These are phyloP conservation scores for Rauvolfia tetraphylla DNA, from an alignment of 257 asterid species.

Conservation along the genomic window DNA sequence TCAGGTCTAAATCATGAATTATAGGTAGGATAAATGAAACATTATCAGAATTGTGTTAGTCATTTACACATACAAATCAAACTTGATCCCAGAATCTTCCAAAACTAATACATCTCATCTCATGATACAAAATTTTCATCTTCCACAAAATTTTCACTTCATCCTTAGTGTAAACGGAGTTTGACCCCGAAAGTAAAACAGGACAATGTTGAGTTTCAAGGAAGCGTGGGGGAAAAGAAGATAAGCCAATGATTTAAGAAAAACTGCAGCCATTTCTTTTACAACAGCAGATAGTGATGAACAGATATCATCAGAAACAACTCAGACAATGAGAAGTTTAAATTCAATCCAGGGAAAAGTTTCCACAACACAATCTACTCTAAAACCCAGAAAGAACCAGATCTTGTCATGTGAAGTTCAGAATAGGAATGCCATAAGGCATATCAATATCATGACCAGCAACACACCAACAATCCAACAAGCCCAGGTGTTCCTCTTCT, in stretches of 20 bases:
- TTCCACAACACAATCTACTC: not conserved
- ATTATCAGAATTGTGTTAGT: not conserved
- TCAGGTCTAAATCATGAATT: not conserved
- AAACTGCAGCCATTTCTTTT: not conserved
- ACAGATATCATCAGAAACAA: not conserved
- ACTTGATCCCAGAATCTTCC: not conserved
- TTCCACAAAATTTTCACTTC: not conserved
- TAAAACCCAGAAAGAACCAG: not conserved
- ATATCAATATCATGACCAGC: conserved; percentile 51
- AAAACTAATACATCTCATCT: not conserved
- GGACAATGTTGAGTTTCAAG: not conserved
- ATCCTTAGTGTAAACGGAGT: too few species aligned
- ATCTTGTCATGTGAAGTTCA: conserved; percentile 23
- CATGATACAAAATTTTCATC: not conserved
- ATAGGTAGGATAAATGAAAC: not conserved
- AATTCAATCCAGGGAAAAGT: not conserved
- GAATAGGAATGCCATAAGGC: conserved; percentile 53
- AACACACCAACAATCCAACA: conserved; percentile 57
- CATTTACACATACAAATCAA: not conserved
- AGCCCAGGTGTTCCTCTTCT: conserved; percentile 43
- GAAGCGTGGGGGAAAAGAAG: not conserved
- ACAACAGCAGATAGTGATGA: not conserved
- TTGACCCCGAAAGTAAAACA: not conserved
- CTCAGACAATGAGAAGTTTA: not conserved
- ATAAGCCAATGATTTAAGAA: not conserved